Percentiles rank a stretch among this genome's conserved stretches.
phyloP scores from a whole-genome alignment of 306 rosid species.

The Vigna unguiculata region DNA sequence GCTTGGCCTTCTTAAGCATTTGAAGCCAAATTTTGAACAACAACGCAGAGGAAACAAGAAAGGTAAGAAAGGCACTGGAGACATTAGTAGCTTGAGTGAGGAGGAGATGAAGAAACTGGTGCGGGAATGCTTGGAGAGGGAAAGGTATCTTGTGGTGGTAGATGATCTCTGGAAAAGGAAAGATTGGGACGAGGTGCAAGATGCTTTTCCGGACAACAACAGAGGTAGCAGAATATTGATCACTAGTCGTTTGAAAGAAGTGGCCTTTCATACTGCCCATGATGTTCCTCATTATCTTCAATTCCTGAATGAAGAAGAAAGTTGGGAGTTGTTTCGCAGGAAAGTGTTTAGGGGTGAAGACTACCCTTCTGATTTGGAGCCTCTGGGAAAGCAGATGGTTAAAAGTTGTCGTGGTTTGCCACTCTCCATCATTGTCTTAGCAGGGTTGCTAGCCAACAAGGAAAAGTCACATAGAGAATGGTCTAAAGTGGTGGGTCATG shows the following conservation, averaged over 20 bases:
- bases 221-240: slow-evolving; percentile 42
- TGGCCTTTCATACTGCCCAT: background rate
- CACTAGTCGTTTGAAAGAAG: slow-evolving; percentile 36
- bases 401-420: slow-evolving; percentile 25
- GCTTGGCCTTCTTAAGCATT: background rate
- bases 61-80: background rate
- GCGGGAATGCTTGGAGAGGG: background rate
- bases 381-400: slow-evolving; percentile 29
- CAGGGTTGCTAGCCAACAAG: slow-evolving; percentile 40
- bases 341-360: slow-evolving; percentile 40
- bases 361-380: slow-evolving; percentile 11
- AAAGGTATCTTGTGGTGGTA: slow-evolving; percentile 29
- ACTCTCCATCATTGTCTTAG: slow-evolving; percentile 40
- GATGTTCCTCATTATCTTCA: slow-evolving; percentile 24
- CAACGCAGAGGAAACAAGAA: background rate
- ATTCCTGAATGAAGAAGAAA: slow-evolving; percentile 33
- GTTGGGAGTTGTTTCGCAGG: slow-evolving; percentile 42
- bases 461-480: slow-evolving; percentile 35
- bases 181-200: slow-evolving; percentile 27
- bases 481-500: slow-evolving; percentile 36
- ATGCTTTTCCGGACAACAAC: slow-evolving; percentile 18
- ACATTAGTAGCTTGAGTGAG: background rate
- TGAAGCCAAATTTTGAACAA: background rate
- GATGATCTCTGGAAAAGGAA: slow-evolving; percentile 34
- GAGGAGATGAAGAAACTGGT: slow-evolving; percentile 24